Conservation (phyloP, 1,284 basidiomycete species). For the Sphaerobolus stellatus region DNA sequence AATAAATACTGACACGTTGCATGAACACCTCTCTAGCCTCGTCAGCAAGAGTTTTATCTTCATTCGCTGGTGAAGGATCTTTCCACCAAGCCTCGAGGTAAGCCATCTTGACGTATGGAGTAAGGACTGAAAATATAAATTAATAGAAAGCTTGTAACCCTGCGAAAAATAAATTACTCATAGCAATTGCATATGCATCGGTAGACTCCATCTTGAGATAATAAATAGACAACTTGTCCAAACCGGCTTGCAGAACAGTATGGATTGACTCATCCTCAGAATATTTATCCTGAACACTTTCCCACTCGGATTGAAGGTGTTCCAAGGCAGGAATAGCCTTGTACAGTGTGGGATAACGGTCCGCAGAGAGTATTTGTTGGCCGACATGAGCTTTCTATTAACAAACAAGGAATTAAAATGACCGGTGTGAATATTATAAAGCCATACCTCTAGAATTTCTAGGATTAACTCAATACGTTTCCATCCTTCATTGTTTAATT, state of each 20-base stretch:
- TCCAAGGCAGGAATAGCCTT: conserved; percentile 11
- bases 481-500: conserved; percentile 4
- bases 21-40: conserved; percentile 5
- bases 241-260: conserved; percentile 4
- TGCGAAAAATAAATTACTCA: conserved; percentile 8
- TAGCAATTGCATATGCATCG: conserved; percentile 12
- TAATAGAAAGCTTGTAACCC: too few species aligned
- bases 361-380: conserved; percentile 11
- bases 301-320: conserved; percentile 9
- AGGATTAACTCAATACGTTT: conserved; percentile 1
- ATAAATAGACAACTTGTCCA: conserved; percentile 7
- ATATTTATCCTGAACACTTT: conserved; percentile 7
- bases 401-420: neutral
- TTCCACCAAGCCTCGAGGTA: conserved; percentile 11
- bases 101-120: conserved; percentile 12
- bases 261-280: neutral
- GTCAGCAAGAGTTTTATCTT: conserved; percentile 2
- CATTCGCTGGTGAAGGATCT: neutral
- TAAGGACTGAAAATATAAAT: too few species aligned
- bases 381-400: conserved; percentile 8
- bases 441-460: conserved; percentile 6
- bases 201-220: conserved; percentile 10
- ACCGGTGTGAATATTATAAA: neutral
- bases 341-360: conserved; percentile 10
- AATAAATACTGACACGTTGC: neutral